A percentile compares a stretch with the other conserved stretches of the same genome.
Conservation (phyloP, 108 stramenopile species). For the Nitzschia sp. region DNA sequence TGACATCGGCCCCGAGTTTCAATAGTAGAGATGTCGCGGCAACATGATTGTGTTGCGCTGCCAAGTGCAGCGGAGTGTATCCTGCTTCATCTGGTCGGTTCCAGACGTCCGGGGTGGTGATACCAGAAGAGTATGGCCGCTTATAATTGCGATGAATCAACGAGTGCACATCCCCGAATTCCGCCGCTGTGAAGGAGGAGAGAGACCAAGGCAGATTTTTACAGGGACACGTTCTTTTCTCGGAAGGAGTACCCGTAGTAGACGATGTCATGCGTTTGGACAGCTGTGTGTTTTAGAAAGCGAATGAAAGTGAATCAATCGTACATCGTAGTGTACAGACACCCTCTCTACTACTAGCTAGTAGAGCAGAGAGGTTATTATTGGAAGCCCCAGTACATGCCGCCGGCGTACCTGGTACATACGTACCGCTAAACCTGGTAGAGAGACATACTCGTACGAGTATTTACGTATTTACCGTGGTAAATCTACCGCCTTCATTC, state of each 20-base stretch:
- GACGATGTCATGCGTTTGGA: too few relatives aligned
- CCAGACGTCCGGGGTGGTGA: conserved; percentile 1
- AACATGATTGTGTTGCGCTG: conserved; percentile 80
- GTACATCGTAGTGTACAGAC: neutral
- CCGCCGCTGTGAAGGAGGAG: conserved; percentile 83
- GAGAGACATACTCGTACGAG: too few relatives aligned
- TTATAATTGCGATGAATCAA: conserved; percentile 37
- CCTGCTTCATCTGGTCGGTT: conserved; percentile 16
- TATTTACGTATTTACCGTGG: too few relatives aligned
- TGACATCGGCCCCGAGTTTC: conserved; percentile 44
- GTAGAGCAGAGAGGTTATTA: neutral
- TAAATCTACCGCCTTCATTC: too few relatives aligned
- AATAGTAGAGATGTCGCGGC: conserved; percentile 62
- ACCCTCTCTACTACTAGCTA: too few relatives aligned
- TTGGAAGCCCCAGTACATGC: neutral
- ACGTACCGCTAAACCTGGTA: too few relatives aligned
- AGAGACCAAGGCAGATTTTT: conserved; percentile 46
- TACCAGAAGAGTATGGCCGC: too few relatives aligned
- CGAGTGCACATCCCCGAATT: conserved; percentile 71
- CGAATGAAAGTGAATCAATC: too few relatives aligned
- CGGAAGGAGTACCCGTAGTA: neutral
- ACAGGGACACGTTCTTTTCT: conserved; percentile 20
- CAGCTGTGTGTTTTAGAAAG: too few relatives aligned
- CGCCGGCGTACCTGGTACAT: too few relatives aligned
- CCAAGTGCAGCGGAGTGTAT: conserved; percentile 67